Base-by-base conservation (phyloP, 352 stramenopile genomes). In the Phytopythium helicoides region DNA sequence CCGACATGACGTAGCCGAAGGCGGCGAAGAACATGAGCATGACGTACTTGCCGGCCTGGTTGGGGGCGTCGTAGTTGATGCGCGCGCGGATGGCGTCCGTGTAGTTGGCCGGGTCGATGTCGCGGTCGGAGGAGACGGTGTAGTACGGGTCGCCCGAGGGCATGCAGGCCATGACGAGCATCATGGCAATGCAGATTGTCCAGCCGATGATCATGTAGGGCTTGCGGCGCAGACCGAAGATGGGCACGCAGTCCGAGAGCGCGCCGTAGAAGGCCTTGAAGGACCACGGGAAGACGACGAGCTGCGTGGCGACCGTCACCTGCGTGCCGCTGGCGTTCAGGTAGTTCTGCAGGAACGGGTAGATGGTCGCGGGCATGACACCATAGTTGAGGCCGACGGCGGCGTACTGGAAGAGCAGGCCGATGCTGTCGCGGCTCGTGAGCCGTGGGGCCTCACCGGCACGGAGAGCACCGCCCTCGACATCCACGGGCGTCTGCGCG, bases 221-320 rank as follows among this genome's bases (percentile, higher is more conserved):
- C 12, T 52, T 45, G 35, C 60, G 60, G 37, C 60, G 60, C 22
- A 64, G 64, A 26, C 60, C 60, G 15, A 51, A 64, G 28, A 33
- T 33, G 5, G 28, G 28, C 5, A 33, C 28, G 28, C 28, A 33
- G 28, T 33, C 28, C 28, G 9, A 68, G 10, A 68, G 33, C 15
- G 56, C 53, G 15, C 55, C 59, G 44, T 63, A 67, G 38, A 67
- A 65, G 16, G 82, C 70, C 56, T 90, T 92, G 58, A 88, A 89
- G 6, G 53, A 75, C 78, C 79, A 93, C 6, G 74, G 77, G 10
- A 89, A 54, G 41, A 71, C 68, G 0, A 89, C 58, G 15, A 89
- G 59, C 41, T 62, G 41, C 3, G 56, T 57, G 2, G 15, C 18
- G 34, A 64, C 48, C 0, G 56, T 59, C 18, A 66, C 53, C 36